These are phyloP conservation scores for Fusarium dimerum DNA, from an alignment of 2,329 filamentous ascomycete genomes.

Conservation along the genomic window DNA sequence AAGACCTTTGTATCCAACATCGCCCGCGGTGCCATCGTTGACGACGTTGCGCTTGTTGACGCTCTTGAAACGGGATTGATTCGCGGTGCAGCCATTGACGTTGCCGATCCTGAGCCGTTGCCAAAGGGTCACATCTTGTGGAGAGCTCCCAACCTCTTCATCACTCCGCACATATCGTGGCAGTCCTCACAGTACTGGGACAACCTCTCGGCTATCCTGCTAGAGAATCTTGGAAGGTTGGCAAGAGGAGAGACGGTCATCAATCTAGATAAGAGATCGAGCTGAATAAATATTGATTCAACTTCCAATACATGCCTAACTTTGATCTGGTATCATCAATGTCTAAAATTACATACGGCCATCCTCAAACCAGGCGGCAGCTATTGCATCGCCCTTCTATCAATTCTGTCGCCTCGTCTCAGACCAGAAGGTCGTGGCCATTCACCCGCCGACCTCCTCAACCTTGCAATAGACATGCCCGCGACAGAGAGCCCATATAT, in stretches of 20 bases:
- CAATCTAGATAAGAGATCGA: conserved; percentile 19
- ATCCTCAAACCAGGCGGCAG: not conserved
- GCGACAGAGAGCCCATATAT: conserved; percentile 36
- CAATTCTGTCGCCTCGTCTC: conserved; percentile 36
- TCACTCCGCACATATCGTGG: conserved; percentile 47
- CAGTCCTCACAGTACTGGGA: conserved; percentile 30
- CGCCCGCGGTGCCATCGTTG: conserved; percentile 51
- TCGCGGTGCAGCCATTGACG: conserved; percentile 67
- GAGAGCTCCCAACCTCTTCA: conserved; percentile 63
- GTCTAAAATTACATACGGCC: not conserved
- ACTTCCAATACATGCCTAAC: conserved; percentile 5
- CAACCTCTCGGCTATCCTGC: conserved; percentile 28
- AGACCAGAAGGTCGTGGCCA: conserved; percentile 48
- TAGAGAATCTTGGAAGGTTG: conserved; percentile 33
- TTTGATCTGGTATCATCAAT: not conserved
- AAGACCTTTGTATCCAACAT: conserved; percentile 66
- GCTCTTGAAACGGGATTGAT: conserved; percentile 47
- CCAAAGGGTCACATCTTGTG: conserved; percentile 65
- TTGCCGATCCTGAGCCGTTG: conserved; percentile 72
- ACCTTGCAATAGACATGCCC: conserved; percentile 46
- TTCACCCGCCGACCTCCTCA: conserved; percentile 50
- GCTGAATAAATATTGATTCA: conserved; percentile 1
- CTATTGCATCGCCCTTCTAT: conserved; percentile 23
- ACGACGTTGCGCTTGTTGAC: conserved; percentile 53
- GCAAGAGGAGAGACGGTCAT: conserved; percentile 30